Evolutionary conservation across 139 green algal species (phyloP).

Genomic region (Chlamydomonas schloesseri): DNA sequence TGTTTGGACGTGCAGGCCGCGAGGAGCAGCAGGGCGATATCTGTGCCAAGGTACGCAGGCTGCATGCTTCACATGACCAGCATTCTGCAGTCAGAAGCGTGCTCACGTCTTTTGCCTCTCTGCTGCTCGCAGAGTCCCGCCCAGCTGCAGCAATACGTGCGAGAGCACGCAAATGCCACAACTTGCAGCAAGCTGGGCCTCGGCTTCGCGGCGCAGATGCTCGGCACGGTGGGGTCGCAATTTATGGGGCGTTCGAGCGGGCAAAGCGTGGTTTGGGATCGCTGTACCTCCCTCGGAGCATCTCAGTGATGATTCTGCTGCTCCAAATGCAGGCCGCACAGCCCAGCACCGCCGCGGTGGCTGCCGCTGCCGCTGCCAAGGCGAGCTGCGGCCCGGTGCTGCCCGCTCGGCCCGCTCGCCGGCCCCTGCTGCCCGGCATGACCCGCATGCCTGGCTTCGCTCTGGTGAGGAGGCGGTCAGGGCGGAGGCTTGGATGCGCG

Average conservation of each 20-base stretch:
- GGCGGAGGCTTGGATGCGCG: too few relatives aligned
- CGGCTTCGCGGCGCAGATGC: constrained; percentile 14
- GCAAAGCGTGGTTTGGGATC: too few relatives aligned
- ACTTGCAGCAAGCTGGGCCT: background rate
- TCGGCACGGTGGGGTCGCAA: background rate
- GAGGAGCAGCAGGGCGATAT: constrained; percentile 2
- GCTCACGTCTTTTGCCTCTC: too few relatives aligned
- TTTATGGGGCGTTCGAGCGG: too few relatives aligned
- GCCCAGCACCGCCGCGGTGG: too few relatives aligned
- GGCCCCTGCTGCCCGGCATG: constrained; percentile 18
- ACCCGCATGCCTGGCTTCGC: background rate
- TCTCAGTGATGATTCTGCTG: too few relatives aligned
- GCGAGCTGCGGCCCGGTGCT: background rate
- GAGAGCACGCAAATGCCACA: background rate
- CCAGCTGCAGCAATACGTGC: constrained; percentile 18
- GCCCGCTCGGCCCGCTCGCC: background rate
- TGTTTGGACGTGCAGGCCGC: constrained; percentile 16
- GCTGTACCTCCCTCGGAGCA: too few relatives aligned
- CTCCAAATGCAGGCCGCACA: background rate
- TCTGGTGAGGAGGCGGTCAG: background rate
- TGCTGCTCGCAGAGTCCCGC: background rate
- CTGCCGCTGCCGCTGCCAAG: background rate
- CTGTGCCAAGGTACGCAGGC: background rate
- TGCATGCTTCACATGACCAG: background rate
- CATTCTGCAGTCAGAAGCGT: background rate